Percentiles rank a stretch among this genome's conserved stretches.
Conservation (phyloP, 371 early-diverging fungal species). For the Zychaea mexicana region DNA sequence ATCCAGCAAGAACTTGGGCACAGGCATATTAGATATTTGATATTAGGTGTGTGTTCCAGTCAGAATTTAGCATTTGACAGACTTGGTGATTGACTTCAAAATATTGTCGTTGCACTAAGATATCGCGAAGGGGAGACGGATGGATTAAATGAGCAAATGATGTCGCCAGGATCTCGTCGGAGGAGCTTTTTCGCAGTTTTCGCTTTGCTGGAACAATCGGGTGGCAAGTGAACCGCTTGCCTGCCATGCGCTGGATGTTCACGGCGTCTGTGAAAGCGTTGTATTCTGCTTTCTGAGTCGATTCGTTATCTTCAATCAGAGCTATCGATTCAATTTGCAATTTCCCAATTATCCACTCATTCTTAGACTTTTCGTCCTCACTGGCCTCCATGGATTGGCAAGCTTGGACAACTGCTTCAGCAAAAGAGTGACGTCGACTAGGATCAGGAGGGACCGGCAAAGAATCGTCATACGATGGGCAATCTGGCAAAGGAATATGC, state of each 20-base stretch:
- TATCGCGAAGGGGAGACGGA: not conserved
- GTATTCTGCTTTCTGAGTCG: conserved; percentile 1
- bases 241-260: conserved; percentile 5
- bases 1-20: conserved; percentile 20
- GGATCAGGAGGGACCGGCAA: conserved; percentile 2
- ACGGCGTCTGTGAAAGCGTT: conserved; percentile 4
- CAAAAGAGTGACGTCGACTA: not conserved
- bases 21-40: conserved; percentile 19
- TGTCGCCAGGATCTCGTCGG: not conserved
- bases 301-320: conserved; percentile 7
- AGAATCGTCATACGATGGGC: conserved; percentile 3
- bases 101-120: conserved; percentile 11
- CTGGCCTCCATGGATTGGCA: conserved; percentile 10
- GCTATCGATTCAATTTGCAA: conserved; percentile 6
- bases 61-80: conserved; percentile 12
- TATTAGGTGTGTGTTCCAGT: conserved; percentile 19
- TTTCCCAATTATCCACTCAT: conserved; percentile 6
- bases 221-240: conserved; percentile 3
- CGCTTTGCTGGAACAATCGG: conserved; percentile 3
- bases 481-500: conserved; percentile 5
- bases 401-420: conserved; percentile 6
- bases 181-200: not conserved
- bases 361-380: conserved; percentile 2
- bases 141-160: conserved; percentile 2
- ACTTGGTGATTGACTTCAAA: conserved; percentile 3